These are phyloP conservation scores for Hygrophorus russula DNA, from an alignment of 768 basidiomycete species.

Conservation along the genomic window DNA sequence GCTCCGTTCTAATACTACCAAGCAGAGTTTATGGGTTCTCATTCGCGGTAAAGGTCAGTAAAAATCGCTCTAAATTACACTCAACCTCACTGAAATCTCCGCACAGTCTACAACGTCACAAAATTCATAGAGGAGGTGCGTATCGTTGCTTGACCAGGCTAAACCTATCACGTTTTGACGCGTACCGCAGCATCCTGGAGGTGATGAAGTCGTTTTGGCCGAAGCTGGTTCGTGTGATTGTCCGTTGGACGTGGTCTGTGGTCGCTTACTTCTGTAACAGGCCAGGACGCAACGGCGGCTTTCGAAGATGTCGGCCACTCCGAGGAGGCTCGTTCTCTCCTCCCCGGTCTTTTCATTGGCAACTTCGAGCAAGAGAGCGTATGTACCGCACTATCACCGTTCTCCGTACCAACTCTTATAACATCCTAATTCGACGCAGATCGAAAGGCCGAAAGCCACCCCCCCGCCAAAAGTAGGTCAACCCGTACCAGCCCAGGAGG, in stretches of 20 bases:
- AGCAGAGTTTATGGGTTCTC: slow-evolving; percentile 72
- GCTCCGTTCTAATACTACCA: slow-evolving; percentile 65
- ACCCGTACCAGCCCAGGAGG: slow-evolving; percentile 45
- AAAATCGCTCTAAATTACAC: slow-evolving; percentile 20
- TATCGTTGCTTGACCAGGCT: background rate
- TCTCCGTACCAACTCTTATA: no score
- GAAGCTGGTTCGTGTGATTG: slow-evolving; percentile 65
- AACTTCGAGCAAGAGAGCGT: slow-evolving; percentile 67
- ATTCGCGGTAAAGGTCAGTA: slow-evolving; percentile 71
- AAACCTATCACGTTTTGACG: slow-evolving; percentile 3
- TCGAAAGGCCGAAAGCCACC: slow-evolving; percentile 33
- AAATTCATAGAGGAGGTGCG: slow-evolving; percentile 91
- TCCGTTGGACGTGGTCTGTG: slow-evolving; percentile 4
- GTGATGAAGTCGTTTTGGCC: slow-evolving; percentile 93
- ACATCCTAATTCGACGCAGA: no score
- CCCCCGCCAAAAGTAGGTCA: slow-evolving; percentile 28
- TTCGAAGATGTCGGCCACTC: slow-evolving; percentile 99
- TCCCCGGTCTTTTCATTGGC: slow-evolving; percentile 72
- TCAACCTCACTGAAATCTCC: slow-evolving; percentile 11
- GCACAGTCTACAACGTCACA: slow-evolving; percentile 81
- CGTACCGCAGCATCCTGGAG: slow-evolving; percentile 74
- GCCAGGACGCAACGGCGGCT: slow-evolving; percentile 92
- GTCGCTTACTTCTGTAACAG: slow-evolving; percentile 25
- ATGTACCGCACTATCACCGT: slow-evolving; percentile 17
- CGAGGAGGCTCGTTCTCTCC: slow-evolving; percentile 85